phyloP scores from a whole-genome alignment of 352 stramenopile species.

The Phytophthora pluvialis region DNA sequence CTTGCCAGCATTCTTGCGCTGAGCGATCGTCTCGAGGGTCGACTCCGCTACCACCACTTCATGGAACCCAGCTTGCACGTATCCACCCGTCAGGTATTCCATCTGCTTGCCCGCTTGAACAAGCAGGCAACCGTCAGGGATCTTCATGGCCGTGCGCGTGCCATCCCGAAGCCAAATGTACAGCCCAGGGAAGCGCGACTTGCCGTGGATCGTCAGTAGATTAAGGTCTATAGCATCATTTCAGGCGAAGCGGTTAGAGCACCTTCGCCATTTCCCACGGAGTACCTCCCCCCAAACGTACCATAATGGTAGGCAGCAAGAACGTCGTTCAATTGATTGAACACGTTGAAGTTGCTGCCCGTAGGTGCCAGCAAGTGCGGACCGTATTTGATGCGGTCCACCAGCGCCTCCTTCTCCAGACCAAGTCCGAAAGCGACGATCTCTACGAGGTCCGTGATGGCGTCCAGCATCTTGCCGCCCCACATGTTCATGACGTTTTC shows the following conservation, averaged over 20 bases:
- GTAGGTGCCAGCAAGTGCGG: conserved; percentile 92
- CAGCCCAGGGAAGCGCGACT: conserved; percentile 91
- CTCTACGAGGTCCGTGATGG: conserved; percentile 84
- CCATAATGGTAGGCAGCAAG: conserved; percentile 93
- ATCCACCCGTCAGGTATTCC: conserved; percentile 92
- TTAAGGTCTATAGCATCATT: conserved; percentile 81
- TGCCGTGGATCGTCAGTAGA: conserved; percentile 94
- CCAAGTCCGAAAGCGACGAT: conserved; percentile 90
- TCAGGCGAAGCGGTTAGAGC: conserved; percentile 10
- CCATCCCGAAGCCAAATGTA: conserved; percentile 92
- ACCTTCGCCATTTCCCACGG: not conserved
- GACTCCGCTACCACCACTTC: conserved; percentile 88
- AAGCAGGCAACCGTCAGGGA: conserved; percentile 91
- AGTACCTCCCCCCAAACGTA: conserved; percentile 7
- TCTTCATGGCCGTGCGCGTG: conserved; percentile 83
- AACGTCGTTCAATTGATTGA: conserved; percentile 85
- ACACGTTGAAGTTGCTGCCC: conserved; percentile 87
- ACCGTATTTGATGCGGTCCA: conserved; percentile 79
- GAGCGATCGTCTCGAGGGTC: conserved; percentile 78
- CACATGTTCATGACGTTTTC: conserved; percentile 91
- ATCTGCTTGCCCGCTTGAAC: conserved; percentile 93
- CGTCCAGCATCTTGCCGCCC: conserved; percentile 89
- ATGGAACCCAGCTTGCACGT: conserved; percentile 93
- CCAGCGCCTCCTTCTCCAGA: conserved; percentile 81
- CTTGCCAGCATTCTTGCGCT: conserved; percentile 70